Evolutionary conservation across 2,329 filamentous ascomycete genomes (phyloP).

Genomic region (Alternaria alternata): DNA sequence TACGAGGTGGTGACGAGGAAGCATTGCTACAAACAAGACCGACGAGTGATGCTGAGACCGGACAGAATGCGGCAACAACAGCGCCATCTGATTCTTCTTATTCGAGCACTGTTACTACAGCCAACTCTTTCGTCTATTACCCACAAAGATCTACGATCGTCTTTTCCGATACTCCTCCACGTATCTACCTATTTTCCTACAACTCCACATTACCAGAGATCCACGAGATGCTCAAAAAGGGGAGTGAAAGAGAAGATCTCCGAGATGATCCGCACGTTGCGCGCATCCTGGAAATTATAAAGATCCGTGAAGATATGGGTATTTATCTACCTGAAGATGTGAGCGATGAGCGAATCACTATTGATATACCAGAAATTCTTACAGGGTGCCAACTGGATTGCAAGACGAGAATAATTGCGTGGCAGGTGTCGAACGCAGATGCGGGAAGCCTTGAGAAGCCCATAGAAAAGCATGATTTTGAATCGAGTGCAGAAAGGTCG

Average conservation of each 20-base stretch:
- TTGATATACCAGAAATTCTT: constrained; percentile 10
- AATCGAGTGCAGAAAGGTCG: neutral
- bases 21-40: neutral
- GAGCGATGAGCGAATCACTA: constrained; percentile 12
- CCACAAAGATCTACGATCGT: neutral
- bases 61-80: neutral
- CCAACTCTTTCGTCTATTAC: neutral
- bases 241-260: neutral
- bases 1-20: neutral
- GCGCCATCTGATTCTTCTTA: too few relatives aligned
- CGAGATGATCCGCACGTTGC: constrained; percentile 1
- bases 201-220: constrained; percentile 23
- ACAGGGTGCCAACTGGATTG: neutral
- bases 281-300: constrained; percentile 23
- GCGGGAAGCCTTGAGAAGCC: neutral
- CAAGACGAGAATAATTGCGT: neutral
- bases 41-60: neutral
- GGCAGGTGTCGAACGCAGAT: constrained; percentile 14
- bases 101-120: too few relatives aligned
- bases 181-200: constrained; percentile 23
- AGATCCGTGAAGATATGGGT: constrained; percentile 17
- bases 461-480: neutral
- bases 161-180: constrained; percentile 1
- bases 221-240: constrained; percentile 11
- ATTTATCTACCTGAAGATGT: constrained; percentile 18